Evolutionary conservation across 306 rosid genomes (phyloP).

Genomic region (Abrus precatorius): DNA sequence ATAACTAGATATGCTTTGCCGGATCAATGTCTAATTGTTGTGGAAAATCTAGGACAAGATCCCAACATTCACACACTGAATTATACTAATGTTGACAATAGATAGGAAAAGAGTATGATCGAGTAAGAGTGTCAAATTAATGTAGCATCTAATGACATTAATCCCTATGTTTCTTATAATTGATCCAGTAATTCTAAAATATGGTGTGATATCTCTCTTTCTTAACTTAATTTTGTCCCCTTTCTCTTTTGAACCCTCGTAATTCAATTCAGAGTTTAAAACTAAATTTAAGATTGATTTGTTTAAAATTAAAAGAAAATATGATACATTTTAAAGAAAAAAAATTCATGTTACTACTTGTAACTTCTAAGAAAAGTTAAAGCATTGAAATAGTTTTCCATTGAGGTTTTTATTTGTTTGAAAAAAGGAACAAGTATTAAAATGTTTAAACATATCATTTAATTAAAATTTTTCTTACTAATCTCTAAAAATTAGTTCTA

Average conservation of each 20-base stretch:
- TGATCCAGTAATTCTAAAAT: constrained; percentile 17
- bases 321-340: too few relatives aligned
- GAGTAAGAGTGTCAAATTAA: constrained; percentile 1
- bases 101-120: not conserved
- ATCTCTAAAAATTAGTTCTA: too few relatives aligned
- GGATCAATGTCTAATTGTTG: constrained; percentile 42
- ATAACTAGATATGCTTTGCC: constrained; percentile 25
- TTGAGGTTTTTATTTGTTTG: too few relatives aligned
- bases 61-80: constrained; percentile 63
- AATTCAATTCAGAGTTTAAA: not conserved
- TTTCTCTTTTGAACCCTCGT: not conserved
- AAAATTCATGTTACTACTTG: too few relatives aligned
- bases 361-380: too few relatives aligned
- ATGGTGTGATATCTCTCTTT: not conserved
- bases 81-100: constrained; percentile 47
- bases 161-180: not conserved
- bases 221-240: not conserved
- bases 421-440: too few relatives aligned
- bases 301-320: not conserved
- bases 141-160: constrained; percentile 40
- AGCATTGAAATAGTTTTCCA: too few relatives aligned
- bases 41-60: constrained; percentile 60
- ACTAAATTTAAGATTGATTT: not conserved
- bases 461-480: too few relatives aligned
- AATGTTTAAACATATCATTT: too few relatives aligned